Evolutionary conservation across 257 asterid species (phyloP), one percentile per base, ranked within the genome.

Genomic region (Plectranthus barbatus): DNA sequence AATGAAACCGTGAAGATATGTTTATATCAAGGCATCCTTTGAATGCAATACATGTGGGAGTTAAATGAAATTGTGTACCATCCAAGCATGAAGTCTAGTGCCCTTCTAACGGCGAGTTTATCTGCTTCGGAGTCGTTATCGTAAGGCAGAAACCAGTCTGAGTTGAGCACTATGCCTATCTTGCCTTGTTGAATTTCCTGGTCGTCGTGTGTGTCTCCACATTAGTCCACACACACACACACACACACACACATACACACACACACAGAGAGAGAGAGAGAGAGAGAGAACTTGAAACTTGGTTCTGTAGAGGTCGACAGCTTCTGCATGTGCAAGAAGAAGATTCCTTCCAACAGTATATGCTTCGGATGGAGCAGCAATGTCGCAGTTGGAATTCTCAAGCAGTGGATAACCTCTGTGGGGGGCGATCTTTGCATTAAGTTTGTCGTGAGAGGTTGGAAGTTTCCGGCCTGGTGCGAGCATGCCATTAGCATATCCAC

Each of bases 301-400:
- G 8, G 48, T 9, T 8, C 70, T 33, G 56, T 75, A 81, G 1
- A 69, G 13, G 3, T 66, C 14, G 0, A 77, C 81, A 0, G 75
- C 75, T 17, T 34, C 76, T 1, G 79, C 75, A 49, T 80, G 86
- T n/a, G 74, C 66, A 40, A 78, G 81, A n/a, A 81, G 73, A 29
- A 77, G 17, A 36, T 81, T 49, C 13, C 64, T 72, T 0, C 59
- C 73, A 0, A 71, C 83, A 2, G 45, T 41, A 12, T 74, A 80
- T 26, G 31, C 5, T 26, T 26, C 31, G 2, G 31, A 26, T 26
- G 31, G 31, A 26, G 2, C 31, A 26, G 31, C 31, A 26, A 26
- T 26, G 31, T 26, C 31, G 5, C 31, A 26, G 31, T 26, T 26
- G 2, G 31, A 1, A 5, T 26, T 26, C 31, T 26, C 31, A 26